Percentiles rank a stretch among this genome's conserved stretches.
Evolutionary conservation across 208 protist genomes (phyloP).

Genomic region (Acanthamoeba castellanii): DNA sequence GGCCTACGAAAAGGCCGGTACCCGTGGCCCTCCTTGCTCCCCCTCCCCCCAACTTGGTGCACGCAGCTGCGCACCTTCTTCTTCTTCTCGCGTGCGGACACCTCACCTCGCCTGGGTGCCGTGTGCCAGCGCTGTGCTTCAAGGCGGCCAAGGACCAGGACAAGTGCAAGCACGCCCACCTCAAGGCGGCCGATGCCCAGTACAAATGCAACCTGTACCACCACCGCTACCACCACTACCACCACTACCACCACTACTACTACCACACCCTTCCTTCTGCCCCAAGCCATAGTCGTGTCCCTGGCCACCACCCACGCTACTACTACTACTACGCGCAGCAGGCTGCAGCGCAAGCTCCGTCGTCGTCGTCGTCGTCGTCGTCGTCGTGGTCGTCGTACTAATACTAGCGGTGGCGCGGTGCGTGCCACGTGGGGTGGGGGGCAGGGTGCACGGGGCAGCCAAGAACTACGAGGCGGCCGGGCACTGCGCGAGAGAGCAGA

Average conservation of each 20-base stretch:
- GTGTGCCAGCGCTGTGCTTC: neutral
- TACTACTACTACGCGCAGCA: too few species aligned
- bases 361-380: too few species aligned
- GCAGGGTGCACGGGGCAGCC: neutral
- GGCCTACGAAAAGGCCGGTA: constrained; percentile 17
- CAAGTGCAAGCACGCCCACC: neutral
- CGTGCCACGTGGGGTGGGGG: neutral
- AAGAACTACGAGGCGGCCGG: constrained; percentile 4
- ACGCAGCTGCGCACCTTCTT: neutral
- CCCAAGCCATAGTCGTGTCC: too few species aligned
- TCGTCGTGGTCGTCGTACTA: too few species aligned
- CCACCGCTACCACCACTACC: too few species aligned
- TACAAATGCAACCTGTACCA: constrained; percentile 46
- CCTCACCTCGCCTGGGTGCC: neutral
- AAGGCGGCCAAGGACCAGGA: constrained; percentile 1
- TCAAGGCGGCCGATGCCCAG: constrained; percentile 35
- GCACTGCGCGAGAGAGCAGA: neutral
- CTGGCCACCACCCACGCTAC: too few species aligned
- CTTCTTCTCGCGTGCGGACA: neutral
- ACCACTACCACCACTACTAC: too few species aligned
- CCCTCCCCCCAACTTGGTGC: too few species aligned
- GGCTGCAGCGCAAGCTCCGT: too few species aligned
- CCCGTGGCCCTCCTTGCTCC: too few species aligned
- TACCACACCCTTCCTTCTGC: neutral
- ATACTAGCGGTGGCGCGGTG: too few species aligned